Evolutionary conservation across 2,329 filamentous ascomycete genomes (phyloP), one percentile per base, ranked within the genome.

Genomic region (Thielaviopsis ethacetica): DNA sequence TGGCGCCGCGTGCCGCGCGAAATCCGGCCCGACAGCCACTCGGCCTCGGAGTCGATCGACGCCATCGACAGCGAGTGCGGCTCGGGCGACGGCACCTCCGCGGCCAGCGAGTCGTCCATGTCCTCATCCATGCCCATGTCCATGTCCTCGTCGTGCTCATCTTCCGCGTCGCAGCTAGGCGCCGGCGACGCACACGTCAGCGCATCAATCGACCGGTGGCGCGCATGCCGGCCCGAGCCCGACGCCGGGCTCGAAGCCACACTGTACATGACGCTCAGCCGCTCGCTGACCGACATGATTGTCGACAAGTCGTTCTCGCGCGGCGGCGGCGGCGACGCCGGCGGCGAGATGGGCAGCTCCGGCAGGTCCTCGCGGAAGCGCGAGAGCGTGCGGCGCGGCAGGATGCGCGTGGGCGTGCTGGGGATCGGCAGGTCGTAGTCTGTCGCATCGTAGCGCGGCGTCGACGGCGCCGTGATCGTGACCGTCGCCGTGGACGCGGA

Each of bases 11-110:
- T 69, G 2, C 44, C 30, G 27, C 49, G 57, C 30, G 56, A 61
- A 17, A 75, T 70, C 59, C 84, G 83, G 17, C 91, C 90, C 3
- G 90, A 93, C 52, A 98, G 82, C 93, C 93, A 98, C 0, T 91
- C 96, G 4, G 81, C 93, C 72, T 98, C 93, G 0, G 91, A 96
- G 67, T 96, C 93, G 61, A 97, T 88, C 0, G 91, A 96, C 1
- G 90, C 93, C 19, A 97, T 77, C 0, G 91, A 97, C 69, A 91
- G 85, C 30, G 90, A 88, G 66, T 90, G 79, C 41, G 73, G 77
- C 64, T 77, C 83, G 19, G 75, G 82, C 5, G 78, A 83, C 22
- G 66, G 65, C 3, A 65, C 64, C n/a, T n/a, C n/a, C 19, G 44
- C 52, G 4, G 53, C 53, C 51, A 58, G 17, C n/a, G 26, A 34